Evolutionary conservation across 805 yeast species (phyloP).

Genomic region (Monosporozyma yasuniensis): DNA sequence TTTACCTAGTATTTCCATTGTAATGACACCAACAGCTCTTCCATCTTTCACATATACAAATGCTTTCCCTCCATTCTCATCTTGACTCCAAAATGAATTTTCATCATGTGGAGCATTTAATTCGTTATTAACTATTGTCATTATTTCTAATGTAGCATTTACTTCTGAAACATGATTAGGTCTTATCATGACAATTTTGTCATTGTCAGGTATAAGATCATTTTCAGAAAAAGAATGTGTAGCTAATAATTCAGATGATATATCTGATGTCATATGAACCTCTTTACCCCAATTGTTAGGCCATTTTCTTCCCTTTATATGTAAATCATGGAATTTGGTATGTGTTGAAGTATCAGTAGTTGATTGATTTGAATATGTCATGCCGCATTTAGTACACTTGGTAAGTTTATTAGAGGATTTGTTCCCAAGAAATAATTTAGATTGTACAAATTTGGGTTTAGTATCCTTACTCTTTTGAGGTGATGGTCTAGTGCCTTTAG

Average conservation of each 20-base stretch:
- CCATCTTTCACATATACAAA: slow-evolving; percentile 40
- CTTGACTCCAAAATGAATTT: slow-evolving; percentile 32
- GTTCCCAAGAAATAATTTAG: slow-evolving; percentile 12
- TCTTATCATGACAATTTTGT: slow-evolving; percentile 32
- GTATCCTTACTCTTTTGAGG: neutral
- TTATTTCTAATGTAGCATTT: slow-evolving; percentile 32
- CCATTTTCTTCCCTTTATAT: slow-evolving; percentile 46
- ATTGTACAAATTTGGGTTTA: slow-evolving; percentile 12
- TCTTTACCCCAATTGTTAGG: slow-evolving; percentile 29
- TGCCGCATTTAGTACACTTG: slow-evolving; percentile 23
- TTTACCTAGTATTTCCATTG: slow-evolving; percentile 35
- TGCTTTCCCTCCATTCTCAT: slow-evolving; percentile 33
- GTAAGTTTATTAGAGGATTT: slow-evolving; percentile 1
- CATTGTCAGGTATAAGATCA: slow-evolving; percentile 8
- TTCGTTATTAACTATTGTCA: slow-evolving; percentile 49
- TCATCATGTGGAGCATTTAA: slow-evolving; percentile 49
- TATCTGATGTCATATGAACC: neutral
- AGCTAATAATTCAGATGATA: neutral
- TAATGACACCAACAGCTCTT: slow-evolving; percentile 47
- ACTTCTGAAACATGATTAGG: slow-evolving; percentile 26
- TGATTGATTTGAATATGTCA: slow-evolving; percentile 19
- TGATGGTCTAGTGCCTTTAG: neutral
- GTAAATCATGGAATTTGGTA: slow-evolving; percentile 41
- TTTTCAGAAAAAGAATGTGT: slow-evolving; percentile 11
- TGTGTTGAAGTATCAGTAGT: slow-evolving; percentile 31